A percentile compares a stretch with the other conserved stretches of the same genome.
Evolutionary conservation across 768 basidiomycete genomes (phyloP).

Genomic region (Tubosaeta sp.): DNA sequence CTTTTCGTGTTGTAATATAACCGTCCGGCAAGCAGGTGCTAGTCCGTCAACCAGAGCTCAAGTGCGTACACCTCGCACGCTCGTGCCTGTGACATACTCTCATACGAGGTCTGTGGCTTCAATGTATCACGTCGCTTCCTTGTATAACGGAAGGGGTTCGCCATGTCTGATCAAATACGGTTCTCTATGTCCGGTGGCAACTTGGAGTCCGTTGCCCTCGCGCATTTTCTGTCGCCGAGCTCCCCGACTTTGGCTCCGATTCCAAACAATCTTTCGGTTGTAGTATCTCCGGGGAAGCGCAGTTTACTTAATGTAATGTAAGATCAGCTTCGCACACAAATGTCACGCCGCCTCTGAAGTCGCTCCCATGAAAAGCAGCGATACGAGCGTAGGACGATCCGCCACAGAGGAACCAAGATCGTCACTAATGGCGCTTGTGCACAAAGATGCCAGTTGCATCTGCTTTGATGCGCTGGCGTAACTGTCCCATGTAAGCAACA

Average conservation of each 20-base stretch:
- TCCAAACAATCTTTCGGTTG: not conserved
- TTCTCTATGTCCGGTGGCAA: constrained; percentile 12
- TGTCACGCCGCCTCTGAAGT: not conserved
- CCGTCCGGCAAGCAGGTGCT: too few species aligned
- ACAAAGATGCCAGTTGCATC: not conserved
- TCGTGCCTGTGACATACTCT: constrained; percentile 6
- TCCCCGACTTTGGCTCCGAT: constrained; percentile 7
- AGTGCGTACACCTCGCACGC: not conserved
- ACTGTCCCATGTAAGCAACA: not conserved
- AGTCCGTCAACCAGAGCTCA: constrained; percentile 4
- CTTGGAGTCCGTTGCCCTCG: constrained; percentile 10
- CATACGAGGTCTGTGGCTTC: constrained; percentile 9
- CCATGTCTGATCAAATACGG: constrained; percentile 1
- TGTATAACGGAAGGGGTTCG: constrained; percentile 1
- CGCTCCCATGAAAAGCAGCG: not conserved
- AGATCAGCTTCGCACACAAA: not conserved
- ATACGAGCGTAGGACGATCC: constrained; percentile 11
- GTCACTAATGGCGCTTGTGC: not conserved
- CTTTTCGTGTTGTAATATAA: constrained; percentile 1
- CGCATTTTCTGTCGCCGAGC: constrained; percentile 9
- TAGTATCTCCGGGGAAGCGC: not conserved
- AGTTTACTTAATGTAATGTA: not conserved
- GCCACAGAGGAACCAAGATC: constrained; percentile 12
- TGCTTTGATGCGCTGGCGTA: not conserved
- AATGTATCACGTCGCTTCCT: constrained; percentile 12